These are phyloP conservation scores for Thuidium tamariscinum DNA, from an alignment of 225 moss, liverwort and hornwort genomes.

Conservation along the genomic window DNA sequence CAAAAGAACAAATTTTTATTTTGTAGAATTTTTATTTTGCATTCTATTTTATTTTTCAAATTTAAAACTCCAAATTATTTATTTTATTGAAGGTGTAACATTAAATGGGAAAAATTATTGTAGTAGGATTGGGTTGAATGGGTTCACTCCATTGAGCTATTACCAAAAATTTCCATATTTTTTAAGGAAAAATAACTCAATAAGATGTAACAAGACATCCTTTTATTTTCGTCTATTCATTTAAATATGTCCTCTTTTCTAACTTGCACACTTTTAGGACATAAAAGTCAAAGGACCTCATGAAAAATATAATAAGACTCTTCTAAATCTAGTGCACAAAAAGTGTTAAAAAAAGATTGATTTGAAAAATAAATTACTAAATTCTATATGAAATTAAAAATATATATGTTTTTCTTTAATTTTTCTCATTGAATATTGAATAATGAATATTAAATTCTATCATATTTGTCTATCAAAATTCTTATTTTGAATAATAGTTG, in stretches of 20 bases:
- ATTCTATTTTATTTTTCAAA: too few relatives aligned
- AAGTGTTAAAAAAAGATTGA: background rate
- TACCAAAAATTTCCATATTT: too few relatives aligned
- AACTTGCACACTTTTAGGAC: background rate
- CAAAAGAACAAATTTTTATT: too few relatives aligned
- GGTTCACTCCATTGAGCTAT: background rate
- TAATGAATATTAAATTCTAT: background rate
- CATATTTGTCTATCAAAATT: background rate
- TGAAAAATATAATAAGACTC: background rate
- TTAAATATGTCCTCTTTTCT: background rate
- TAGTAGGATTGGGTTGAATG: too few relatives aligned
- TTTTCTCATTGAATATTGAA: too few relatives aligned
- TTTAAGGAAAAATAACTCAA: background rate
- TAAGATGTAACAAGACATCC: accelerated
- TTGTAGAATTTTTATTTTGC: too few relatives aligned
- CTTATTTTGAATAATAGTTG: background rate
- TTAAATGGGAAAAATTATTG: accelerated
- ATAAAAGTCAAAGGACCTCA: background rate
- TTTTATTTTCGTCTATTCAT: background rate
- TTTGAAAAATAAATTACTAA: background rate
- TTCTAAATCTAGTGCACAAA: background rate
- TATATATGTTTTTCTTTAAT: too few relatives aligned
- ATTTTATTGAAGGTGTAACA: background rate
- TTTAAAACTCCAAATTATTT: background rate
- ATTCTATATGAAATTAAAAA: background rate